phyloP scores from a whole-genome alignment of 1,284 basidiomycete species.

The Ustilago hordei region DNA sequence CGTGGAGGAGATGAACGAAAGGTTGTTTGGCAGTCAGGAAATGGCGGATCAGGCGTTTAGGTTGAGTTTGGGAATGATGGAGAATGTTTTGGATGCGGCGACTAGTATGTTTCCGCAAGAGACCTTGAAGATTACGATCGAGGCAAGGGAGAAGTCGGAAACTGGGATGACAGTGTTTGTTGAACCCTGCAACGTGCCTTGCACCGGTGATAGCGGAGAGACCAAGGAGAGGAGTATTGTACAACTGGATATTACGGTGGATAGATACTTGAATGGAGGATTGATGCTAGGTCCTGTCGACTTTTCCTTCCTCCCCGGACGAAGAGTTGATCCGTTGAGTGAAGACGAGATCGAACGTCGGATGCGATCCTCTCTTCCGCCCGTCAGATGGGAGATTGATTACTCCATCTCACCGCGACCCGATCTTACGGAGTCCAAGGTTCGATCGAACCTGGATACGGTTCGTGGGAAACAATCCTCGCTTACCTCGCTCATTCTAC shows the following conservation, averaged over 20 bases:
- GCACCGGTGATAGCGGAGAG: neutral
- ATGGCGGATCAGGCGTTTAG: constrained; percentile 82
- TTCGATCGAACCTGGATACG: constrained; percentile 44
- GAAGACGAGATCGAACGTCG: constrained; percentile 59
- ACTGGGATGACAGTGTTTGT: constrained; percentile 56
- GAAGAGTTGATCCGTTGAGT: constrained; percentile 33
- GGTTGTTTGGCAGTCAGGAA: constrained; percentile 78
- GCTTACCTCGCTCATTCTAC: constrained; percentile 55
- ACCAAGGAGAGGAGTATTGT: constrained; percentile 25
- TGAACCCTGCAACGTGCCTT: constrained; percentile 29
- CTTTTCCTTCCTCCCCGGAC: constrained; percentile 48
- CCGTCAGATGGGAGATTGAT: constrained; percentile 58
- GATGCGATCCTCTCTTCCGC: constrained; percentile 24
- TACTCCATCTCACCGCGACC: constrained; percentile 57
- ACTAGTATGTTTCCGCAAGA: constrained; percentile 75
- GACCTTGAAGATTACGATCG: constrained; percentile 61
- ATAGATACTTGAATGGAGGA: constrained; percentile 60
- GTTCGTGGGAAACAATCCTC: constrained; percentile 45
- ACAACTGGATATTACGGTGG: constrained; percentile 62
- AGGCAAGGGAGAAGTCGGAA: constrained; percentile 38
- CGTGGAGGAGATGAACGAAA: constrained; percentile 85
- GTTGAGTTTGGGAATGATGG: constrained; percentile 80
- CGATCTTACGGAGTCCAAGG: constrained; percentile 47
- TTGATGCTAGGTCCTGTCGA: constrained; percentile 63
- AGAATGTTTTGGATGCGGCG: constrained; percentile 78